Conservation (phyloP, 805 yeast genomes). For the Candida boleticola region DNA sequence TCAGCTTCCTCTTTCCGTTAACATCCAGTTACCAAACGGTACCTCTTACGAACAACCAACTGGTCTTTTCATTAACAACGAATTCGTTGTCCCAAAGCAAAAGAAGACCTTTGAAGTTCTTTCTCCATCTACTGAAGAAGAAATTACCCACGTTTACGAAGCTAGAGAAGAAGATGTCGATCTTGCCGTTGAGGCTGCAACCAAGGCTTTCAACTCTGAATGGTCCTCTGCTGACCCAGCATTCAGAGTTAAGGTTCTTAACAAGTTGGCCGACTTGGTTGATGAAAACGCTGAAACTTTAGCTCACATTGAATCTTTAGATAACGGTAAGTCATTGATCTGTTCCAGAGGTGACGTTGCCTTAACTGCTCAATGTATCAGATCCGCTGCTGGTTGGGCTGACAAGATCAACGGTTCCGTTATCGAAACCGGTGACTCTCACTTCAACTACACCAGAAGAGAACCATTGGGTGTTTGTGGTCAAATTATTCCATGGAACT, state of each 20-base stretch:
- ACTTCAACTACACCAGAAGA: constrained; percentile 75
- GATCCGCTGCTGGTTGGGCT: constrained; percentile 89
- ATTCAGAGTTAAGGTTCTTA: constrained; percentile 59
- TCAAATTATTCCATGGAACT: constrained; percentile 96
- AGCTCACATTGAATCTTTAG: constrained; percentile 80
- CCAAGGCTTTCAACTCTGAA: constrained; percentile 61
- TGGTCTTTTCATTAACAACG: constrained; percentile 86
- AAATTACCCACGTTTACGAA: constrained; percentile 65
- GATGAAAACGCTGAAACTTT: constrained; percentile 70
- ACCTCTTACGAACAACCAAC: constrained; percentile 72
- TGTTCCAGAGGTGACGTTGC: constrained; percentile 76
- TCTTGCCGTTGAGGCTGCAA: constrained; percentile 82
- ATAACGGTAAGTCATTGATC: constrained; percentile 80
- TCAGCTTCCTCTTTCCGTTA: constrained; percentile 37
- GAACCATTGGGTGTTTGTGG: constrained; percentile 96
- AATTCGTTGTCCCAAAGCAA: constrained; percentile 60
- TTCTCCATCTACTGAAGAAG: constrained; percentile 71
- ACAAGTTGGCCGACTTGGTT: constrained; percentile 73
- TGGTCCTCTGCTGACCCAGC: constrained; percentile 76
- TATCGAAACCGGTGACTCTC: constrained; percentile 70
- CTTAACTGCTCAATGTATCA: constrained; percentile 63
- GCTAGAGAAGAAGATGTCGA: constrained; percentile 81
- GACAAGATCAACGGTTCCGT: constrained; percentile 80
- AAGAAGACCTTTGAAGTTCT: constrained; percentile 60
- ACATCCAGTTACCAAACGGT: constrained; percentile 70